phyloP scores from a whole-genome alignment of 2,329 filamentous ascomycete genomes.

The Xylariaceae sp. region DNA sequence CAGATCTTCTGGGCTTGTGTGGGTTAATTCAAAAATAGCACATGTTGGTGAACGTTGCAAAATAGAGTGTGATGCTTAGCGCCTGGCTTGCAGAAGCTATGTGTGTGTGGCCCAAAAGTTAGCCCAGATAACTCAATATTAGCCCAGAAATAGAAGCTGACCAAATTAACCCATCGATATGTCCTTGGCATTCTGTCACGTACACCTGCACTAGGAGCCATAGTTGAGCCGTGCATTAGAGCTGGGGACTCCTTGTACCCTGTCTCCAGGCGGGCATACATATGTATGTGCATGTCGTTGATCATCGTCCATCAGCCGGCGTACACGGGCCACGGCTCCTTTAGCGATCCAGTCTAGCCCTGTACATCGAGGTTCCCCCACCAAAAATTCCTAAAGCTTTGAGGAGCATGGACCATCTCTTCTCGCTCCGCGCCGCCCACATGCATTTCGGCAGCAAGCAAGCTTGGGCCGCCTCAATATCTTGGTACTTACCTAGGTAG shows the following conservation, averaged over 20 bases:
- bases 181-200: too few relatives aligned
- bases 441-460: too few relatives aligned
- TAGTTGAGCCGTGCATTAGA: too few relatives aligned
- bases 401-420: too few relatives aligned
- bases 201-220: too few relatives aligned
- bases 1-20: constrained; percentile 3
- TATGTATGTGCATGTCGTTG: too few relatives aligned
- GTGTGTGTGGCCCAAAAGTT: constrained; percentile 12
- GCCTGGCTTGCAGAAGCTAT: constrained; percentile 19
- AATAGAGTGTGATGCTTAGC: constrained; percentile 21
- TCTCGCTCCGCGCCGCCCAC: too few relatives aligned
- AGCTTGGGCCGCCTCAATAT: too few relatives aligned
- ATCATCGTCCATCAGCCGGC: not conserved
- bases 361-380: not conserved
- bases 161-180: constrained; percentile 8
- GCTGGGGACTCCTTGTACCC: too few relatives aligned
- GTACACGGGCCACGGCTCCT: constrained; percentile 4
- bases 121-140: constrained; percentile 19
- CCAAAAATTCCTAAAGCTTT: too few relatives aligned
- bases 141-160: constrained; percentile 18
- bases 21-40: constrained; percentile 31
- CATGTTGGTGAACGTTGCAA: constrained; percentile 13
- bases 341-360: constrained; percentile 19
- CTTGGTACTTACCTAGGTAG: too few relatives aligned
- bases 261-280: too few relatives aligned